Base-by-base conservation (phyloP, 805 yeast species). In the Wickerhamiella sergipiensis region DNA sequence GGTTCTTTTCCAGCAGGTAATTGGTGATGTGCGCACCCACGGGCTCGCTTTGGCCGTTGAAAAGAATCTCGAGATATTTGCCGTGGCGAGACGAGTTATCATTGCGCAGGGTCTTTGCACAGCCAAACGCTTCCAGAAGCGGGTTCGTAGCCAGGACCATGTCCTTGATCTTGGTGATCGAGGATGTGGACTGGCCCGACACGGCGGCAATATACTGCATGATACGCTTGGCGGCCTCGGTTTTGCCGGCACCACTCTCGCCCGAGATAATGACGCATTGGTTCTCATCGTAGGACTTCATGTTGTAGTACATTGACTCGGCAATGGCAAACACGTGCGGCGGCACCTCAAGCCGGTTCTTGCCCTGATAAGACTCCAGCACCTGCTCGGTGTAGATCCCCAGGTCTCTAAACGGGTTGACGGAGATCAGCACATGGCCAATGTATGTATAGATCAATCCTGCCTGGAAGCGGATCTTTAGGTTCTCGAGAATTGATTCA, bases 311-410 rank as follows among this genome's bases (percentile, higher is more conserved):
- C 95, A 92, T 88, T 36, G 94, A 71, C 68, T 92, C 99, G 10
- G 99, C 98, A 61, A 92, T 88, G 49, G 97, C 95, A 68, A 83
- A 92, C 29, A 92, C 98, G 68, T 92, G 99, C 2, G 99, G 99
- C 17, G 97, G 95, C 26, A 85, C 95, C 69, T 92, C 99, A 53
- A 92, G 72, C 61, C 99, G 75, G 67, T 92, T 92, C 66, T 89
- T 88, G 55, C 95, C 95, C 66, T 81, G 80, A 64, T 92, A 92
- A 18, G 83, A 72, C 52, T 78, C 77, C 56, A 90, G 71, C 1
- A 81, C 80, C 21, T 79, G 81, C 47, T 79, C 84, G 7, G 97
- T 87, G 68, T 92, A 92, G 49, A 92, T 92, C 2, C 99, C 99
- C 62, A 92, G 72, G 65, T 92, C 99, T 57, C 88, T 80, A 71